Evolutionary conservation across 768 basidiomycete species (phyloP), one percentile per base, ranked within the genome.

Genomic region (Termitomyces eurrhizus): DNA sequence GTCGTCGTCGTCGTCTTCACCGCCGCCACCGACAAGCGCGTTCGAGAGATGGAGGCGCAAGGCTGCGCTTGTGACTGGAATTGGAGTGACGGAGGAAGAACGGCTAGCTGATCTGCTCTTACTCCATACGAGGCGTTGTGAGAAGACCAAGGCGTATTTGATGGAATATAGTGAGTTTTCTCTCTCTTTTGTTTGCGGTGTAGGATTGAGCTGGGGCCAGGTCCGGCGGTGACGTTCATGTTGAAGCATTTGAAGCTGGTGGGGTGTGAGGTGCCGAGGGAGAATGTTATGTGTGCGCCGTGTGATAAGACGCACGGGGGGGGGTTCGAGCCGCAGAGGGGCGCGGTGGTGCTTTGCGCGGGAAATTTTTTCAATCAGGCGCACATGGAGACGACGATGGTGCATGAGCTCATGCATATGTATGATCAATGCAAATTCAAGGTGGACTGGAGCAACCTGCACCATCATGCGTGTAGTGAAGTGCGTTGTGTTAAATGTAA

Each of bases 401-500:
- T 90, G 24, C 97, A 99, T 69, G 97, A 99, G 71, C 83, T 98
- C 50, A 75, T 98, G 29, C 97, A 98, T 70, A 87, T 94, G 83
- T 98, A 92, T 70, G 97, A 99, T 72, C 92, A 96, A 63, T 91
- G 92, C 74, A 86, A 87, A 73, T 98, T 98, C 77, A 92, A 93
- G 62, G 90, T 97, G 1, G 87, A 97, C 72, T 97, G 93, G 95
- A 74, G 73, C 51, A 90, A 98, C 73, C 70, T 98, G 58, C 77
- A 93, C 60, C 95, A 97, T 77, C 94, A 97, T 70, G 97, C 96
- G 3, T 99, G 97, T 72, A 94, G 91, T 68, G 96, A 98, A 85
- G 96, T 96, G 64, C 29, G 54, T 52, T 8, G 18, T 45, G 29
- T 14, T 33, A 21, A 21, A 21, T 21, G 21, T 21, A 29, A 29